Conservation (phyloP, 179 eudicot genomes). For the Beta corolliflora region DNA sequence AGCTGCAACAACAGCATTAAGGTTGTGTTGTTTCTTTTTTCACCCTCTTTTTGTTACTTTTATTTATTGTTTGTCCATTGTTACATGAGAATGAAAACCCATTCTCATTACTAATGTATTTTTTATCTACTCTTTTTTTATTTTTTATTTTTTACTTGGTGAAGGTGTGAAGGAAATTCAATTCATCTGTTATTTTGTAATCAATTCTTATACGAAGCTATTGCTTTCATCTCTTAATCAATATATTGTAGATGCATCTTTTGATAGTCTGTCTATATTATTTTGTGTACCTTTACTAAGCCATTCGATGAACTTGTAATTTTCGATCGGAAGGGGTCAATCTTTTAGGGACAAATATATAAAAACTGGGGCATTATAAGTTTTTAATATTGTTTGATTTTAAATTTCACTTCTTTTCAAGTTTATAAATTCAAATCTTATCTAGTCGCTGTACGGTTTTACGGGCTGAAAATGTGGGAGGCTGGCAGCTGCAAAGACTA, state of each 20-base stretch:
- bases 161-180: constrained; percentile 27
- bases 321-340: too few relatives aligned
- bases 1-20: constrained; percentile 29
- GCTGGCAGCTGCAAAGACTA: too few relatives aligned
- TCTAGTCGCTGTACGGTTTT: too few relatives aligned
- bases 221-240: constrained; percentile 11
- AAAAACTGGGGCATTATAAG: too few relatives aligned
- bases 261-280: background rate
- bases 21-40: constrained; percentile 2
- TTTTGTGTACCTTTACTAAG: too few relatives aligned
- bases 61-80: constrained; percentile 7
- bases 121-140: constrained; percentile 15
- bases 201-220: constrained; percentile 20
- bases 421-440: too few relatives aligned
- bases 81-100: constrained; percentile 31
- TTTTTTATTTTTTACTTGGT: background rate
- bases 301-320: too few relatives aligned
- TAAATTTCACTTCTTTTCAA: too few relatives aligned
- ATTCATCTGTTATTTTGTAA: constrained; percentile 28
- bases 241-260: background rate
- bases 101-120: constrained; percentile 32
- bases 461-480: too few relatives aligned
- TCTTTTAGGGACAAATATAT: too few relatives aligned
- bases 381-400: too few relatives aligned
- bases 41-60: background rate